A percentile compares a stretch with the other conserved stretches of the same genome.
Conservation (phyloP, 1,139 yeast genomes). For the Kodamaea arcana region DNA sequence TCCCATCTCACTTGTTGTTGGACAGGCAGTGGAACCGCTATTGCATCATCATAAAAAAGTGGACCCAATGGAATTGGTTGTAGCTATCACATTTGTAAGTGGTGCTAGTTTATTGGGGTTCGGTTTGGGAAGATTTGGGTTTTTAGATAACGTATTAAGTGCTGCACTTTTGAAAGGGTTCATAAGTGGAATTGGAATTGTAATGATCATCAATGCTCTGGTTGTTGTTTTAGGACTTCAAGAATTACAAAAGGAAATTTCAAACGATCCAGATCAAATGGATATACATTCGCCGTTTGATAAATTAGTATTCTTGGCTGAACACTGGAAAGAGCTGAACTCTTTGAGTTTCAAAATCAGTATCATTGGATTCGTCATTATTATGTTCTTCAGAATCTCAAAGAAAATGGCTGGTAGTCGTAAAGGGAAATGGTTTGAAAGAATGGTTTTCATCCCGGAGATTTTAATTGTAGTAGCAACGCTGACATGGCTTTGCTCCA, state of each 20-base stretch:
- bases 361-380: constrained; percentile 37
- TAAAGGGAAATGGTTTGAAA: constrained; percentile 15
- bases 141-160: constrained; percentile 79
- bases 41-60: constrained; percentile 47
- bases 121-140: constrained; percentile 84
- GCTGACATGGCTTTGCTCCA: constrained; percentile 56
- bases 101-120: constrained; percentile 73
- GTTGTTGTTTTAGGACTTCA: constrained; percentile 70
- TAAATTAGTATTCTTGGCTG: constrained; percentile 56
- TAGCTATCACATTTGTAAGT: constrained; percentile 69
- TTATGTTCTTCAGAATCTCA: constrained; percentile 37
- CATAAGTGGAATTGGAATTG: constrained; percentile 88
- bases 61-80: constrained; percentile 63
- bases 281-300: constrained; percentile 78
- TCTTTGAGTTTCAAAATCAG: constrained; percentile 53
- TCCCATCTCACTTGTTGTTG: constrained; percentile 85
- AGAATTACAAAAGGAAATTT: constrained; percentile 29
- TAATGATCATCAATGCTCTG: constrained; percentile 77
- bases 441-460: constrained; percentile 68
- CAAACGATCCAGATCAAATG: constrained; percentile 31
- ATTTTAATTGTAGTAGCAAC: constrained; percentile 68
- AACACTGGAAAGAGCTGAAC: constrained; percentile 40
- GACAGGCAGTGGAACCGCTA: constrained; percentile 79
- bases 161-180: constrained; percentile 84
- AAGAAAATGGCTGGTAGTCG: constrained; percentile 33